phyloP scores from a whole-genome alignment of 2,329 filamentous ascomycete genomes.

The Neofusicoccum ribis region DNA sequence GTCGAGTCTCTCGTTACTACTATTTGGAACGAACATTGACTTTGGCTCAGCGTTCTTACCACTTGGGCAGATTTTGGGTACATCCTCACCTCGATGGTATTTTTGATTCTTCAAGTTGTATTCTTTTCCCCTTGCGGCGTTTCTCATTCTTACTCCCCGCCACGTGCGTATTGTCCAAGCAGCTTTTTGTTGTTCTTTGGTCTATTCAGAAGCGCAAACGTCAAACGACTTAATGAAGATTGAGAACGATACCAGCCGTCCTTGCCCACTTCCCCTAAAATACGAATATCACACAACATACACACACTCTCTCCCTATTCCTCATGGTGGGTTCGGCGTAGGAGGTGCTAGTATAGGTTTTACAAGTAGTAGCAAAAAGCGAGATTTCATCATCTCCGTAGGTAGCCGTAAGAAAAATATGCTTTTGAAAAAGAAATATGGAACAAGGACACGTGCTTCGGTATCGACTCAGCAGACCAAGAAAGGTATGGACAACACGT shows the following conservation, averaged over 20 bases:
- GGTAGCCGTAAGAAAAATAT: background rate
- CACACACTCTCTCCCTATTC: background rate
- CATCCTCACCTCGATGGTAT: background rate
- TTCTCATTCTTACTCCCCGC: background rate
- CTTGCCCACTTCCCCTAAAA: background rate
- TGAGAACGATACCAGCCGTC: background rate
- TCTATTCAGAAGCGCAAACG: background rate
- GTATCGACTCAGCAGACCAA: too few relatives aligned
- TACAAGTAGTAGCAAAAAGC: background rate
- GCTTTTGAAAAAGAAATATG: background rate
- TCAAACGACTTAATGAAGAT: background rate
- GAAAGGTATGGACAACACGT: too few relatives aligned
- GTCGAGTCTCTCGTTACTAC: background rate
- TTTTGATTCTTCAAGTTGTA: background rate
- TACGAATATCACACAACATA: background rate
- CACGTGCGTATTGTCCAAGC: background rate
- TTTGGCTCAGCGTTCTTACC: background rate
- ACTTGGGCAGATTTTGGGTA: background rate
- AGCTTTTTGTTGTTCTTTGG: background rate
- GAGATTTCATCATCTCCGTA: background rate
- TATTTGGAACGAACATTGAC: background rate
- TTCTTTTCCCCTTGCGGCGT: background rate
- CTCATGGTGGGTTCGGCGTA: background rate
- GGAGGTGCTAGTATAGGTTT: background rate
- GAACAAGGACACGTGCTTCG: too few relatives aligned